A percentile compares a stretch with the other conserved stretches of the same genome.
phyloP scores from a whole-genome alignment of 2,329 filamentous ascomycete species.

The Zasmidium cellare region DNA sequence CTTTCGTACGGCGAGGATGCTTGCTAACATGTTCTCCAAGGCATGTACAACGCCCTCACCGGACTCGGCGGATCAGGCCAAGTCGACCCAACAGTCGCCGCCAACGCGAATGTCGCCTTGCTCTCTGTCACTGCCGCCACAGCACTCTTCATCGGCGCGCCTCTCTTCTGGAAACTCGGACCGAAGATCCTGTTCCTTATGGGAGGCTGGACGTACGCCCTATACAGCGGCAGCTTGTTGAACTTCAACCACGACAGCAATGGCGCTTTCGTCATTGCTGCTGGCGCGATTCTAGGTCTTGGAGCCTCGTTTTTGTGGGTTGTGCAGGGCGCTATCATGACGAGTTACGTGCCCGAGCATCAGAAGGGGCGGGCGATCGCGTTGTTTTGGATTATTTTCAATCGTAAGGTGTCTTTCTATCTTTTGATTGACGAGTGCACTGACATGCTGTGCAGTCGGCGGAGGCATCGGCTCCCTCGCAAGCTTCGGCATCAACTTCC shows the following conservation, averaged over 20 bases:
- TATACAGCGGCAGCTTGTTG: not conserved
- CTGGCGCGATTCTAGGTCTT: not conserved
- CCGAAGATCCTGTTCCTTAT: not conserved
- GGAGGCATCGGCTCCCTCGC: not conserved
- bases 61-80: not conserved
- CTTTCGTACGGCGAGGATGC: too few relatives aligned
- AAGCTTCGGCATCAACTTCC: not conserved
- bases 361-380: not conserved
- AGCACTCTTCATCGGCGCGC: not conserved
- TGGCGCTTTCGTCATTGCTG: not conserved
- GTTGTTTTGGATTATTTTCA: constrained; percentile 1
- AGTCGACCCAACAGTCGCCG: not conserved
- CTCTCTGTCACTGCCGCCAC: not conserved
- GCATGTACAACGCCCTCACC: not conserved
- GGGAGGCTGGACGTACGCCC: not conserved
- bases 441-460: not conserved
- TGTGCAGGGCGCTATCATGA: not conserved
- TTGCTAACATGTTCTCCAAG: too few relatives aligned
- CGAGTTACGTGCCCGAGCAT: not conserved
- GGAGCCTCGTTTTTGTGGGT: not conserved
- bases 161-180: not conserved
- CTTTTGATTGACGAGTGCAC: too few relatives aligned
- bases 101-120: not conserved
- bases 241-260: not conserved
- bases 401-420: not conserved